Evolutionary conservation across 108 stramenopile genomes (phyloP), one percentile per base, ranked within the genome.

Genomic region (Parietichytrium sp.): DNA sequence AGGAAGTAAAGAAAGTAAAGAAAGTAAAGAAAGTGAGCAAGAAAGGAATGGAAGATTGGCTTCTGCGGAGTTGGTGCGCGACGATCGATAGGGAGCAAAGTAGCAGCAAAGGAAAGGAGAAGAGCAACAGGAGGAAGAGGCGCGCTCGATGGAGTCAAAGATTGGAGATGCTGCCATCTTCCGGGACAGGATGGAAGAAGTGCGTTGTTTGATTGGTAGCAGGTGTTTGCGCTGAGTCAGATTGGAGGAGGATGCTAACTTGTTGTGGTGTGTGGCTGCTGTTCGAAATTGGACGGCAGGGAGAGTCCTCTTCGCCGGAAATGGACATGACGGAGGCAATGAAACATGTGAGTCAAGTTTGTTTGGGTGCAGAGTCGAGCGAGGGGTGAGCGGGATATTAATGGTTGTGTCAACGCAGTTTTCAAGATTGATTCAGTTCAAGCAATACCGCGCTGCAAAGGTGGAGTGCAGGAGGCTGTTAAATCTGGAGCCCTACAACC

Each of bases 371-470:
- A 50, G n/a, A n/a, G n/a, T n/a, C n/a, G n/a, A n/a, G n/a, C n/a
- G n/a, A n/a, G n/a, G n/a, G n/a, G n/a, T n/a, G n/a, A n/a, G n/a
- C n/a, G n/a, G n/a, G n/a, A n/a, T n/a, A n/a, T n/a, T n/a, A n/a
- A n/a, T n/a, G n/a, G n/a, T 50, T 50, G 18, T 55, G 26, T 27
- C 15, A 16, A 1, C 42, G 29, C 20, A 72, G 61, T 42, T 72
- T 0, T 45, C 36, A 45, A 36, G 61, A 36, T 25, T 72, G 1
- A 38, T 72, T 47, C 38, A 72, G 38, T 72, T 72, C 3, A 31
- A 72, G 61, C 61, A 72, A 42, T 72, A 72, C 33, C 23, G n/a
- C 7, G 45, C 38, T 42, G 61, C 61, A 42, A 16, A 72, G 10
- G 61, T 45, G 13, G 38, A 45, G 16, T 72, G 61, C 3, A 7